Evolutionary conservation across 2,329 filamentous ascomycete species (phyloP).

Genomic region (Beauveria australis): DNA sequence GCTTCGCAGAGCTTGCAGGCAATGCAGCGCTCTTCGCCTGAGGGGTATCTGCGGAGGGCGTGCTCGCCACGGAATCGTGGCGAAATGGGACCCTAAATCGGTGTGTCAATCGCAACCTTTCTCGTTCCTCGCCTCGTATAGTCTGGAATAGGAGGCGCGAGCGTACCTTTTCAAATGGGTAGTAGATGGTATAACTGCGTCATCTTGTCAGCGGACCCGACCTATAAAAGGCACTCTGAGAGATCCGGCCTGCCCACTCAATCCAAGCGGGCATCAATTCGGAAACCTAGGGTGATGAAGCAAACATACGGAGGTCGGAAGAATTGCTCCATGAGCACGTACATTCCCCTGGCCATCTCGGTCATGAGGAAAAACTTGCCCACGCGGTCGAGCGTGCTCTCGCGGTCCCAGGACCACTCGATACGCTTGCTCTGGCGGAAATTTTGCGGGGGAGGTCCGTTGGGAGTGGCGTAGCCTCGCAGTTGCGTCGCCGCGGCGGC

Average conservation of each 20-base stretch:
- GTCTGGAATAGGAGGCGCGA: neutral
- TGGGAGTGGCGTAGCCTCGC: slow-evolving; percentile 56
- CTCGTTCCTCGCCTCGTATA: neutral
- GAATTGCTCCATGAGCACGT: slow-evolving; percentile 93
- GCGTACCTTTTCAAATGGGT: slow-evolving; percentile 87
- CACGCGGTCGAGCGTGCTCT: slow-evolving; percentile 71
- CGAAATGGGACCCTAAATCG: slow-evolving; percentile 72
- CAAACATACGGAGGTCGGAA: slow-evolving; percentile 88
- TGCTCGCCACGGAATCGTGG: slow-evolving; percentile 98
- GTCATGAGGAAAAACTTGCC: slow-evolving; percentile 93
- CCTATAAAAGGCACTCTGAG: neutral
- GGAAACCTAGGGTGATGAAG: neutral
- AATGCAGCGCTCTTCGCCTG: slow-evolving; percentile 97
- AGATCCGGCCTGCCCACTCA: neutral
- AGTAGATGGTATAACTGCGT: slow-evolving; percentile 88
- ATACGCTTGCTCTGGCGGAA: slow-evolving; percentile 70
- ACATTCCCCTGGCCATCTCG: slow-evolving; percentile 97
- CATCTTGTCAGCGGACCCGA: slow-evolving; percentile 2
- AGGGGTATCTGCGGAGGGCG: slow-evolving; percentile 90
- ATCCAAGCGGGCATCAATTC: neutral
- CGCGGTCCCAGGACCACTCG: slow-evolving; percentile 73
- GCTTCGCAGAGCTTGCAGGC: slow-evolving; percentile 99
- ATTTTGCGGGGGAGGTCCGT: slow-evolving; percentile 67
- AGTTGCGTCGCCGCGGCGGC: slow-evolving; percentile 18
- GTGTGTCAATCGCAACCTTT: neutral